Evolutionary conservation across 768 basidiomycete genomes (phyloP).

Genomic region (Mycena maculata): DNA sequence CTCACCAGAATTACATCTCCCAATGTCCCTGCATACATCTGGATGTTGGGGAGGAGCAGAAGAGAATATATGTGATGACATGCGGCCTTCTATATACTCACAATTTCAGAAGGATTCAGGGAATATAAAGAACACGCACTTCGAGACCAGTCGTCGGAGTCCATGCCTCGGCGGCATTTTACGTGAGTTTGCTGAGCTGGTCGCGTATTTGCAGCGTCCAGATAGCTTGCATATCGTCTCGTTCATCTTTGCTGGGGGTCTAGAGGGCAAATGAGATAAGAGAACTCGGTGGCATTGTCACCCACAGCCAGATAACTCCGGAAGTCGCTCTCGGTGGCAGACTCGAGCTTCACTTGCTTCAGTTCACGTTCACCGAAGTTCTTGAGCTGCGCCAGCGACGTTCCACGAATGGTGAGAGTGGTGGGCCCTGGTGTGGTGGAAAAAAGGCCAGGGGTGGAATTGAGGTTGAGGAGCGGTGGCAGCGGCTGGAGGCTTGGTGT

Average conservation of each 20-base stretch:
- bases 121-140: no score
- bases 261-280: not conserved
- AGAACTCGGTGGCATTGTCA: not conserved
- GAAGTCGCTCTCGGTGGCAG: constrained; percentile 9
- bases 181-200: no score
- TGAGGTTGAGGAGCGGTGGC: constrained; percentile 2
- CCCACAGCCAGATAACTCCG: constrained; percentile 10
- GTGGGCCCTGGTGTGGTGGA: not conserved
- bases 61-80: constrained; percentile 9
- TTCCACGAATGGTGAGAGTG: constrained; percentile 1
- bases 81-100: constrained; percentile 19
- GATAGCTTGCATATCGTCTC: constrained; percentile 1
- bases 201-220: no score
- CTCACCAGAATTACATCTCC: constrained; percentile 6
- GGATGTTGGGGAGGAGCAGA: constrained; percentile 18
- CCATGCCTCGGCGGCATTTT: no score
- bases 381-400: constrained; percentile 16
- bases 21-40: constrained; percentile 15
- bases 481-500: not conserved
- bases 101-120: no score
- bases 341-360: constrained; percentile 10
- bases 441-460: not conserved
- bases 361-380: constrained; percentile 18
- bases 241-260: constrained; percentile 16
- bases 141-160: no score